Conservation (phyloP, 2,329 filamentous ascomycete genomes). For the Colletotrichum chlorophyti region DNA sequence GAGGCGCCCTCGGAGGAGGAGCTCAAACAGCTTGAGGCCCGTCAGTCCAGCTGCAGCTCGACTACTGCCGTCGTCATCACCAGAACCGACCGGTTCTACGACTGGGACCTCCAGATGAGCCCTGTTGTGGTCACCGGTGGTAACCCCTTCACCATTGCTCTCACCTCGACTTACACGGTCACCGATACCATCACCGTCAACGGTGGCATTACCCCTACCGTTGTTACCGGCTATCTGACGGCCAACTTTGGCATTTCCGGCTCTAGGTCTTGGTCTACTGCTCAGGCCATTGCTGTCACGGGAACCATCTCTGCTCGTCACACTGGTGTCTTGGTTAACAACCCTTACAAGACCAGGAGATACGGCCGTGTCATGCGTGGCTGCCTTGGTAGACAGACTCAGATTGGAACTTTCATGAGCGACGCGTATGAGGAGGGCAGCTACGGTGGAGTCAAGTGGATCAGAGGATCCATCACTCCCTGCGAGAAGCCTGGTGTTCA, state of each 20-base stretch:
- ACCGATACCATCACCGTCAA: slow-evolving; percentile 3
- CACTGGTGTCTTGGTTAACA: slow-evolving; percentile 14
- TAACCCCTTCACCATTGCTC: background rate
- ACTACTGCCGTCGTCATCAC: slow-evolving; percentile 1
- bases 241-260: background rate
- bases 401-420: slow-evolving; percentile 9
- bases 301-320: slow-evolving; percentile 4
- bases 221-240: slow-evolving; percentile 3
- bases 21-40: background rate
- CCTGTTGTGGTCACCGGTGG: background rate
- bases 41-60: slow-evolving; percentile 1
- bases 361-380: slow-evolving; percentile 14
- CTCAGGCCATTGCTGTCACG: slow-evolving; percentile 2
- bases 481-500: slow-evolving; percentile 13
- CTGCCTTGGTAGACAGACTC: slow-evolving; percentile 1
- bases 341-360: slow-evolving; percentile 11
- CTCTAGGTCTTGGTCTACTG: slow-evolving; percentile 9
- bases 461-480: slow-evolving; percentile 3
- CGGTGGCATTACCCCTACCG: slow-evolving; percentile 7
- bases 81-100: slow-evolving; percentile 5
- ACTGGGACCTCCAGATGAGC: slow-evolving; percentile 19
- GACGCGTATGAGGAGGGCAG: slow-evolving; percentile 15
- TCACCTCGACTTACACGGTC: slow-evolving; percentile 14
- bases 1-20: slow-evolving; percentile 2
- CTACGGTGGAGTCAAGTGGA: slow-evolving; percentile 14